phyloP scores from a whole-genome alignment of 176 grass and related monocot genomes.

The Zoysia japonica region DNA sequence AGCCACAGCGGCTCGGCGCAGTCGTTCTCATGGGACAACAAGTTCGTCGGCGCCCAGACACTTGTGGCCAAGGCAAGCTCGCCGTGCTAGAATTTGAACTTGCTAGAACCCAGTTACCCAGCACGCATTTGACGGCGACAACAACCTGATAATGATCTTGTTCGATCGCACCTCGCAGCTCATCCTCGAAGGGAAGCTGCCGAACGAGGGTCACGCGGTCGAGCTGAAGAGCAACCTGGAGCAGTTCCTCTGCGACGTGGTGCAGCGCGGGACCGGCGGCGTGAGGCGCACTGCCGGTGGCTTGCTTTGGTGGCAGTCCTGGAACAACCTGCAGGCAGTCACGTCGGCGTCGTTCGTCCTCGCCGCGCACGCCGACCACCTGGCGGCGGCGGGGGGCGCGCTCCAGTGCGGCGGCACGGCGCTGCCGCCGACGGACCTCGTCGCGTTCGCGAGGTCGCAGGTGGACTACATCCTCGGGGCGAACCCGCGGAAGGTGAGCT shows the following conservation, averaged over 20 bases:
- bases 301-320: slow-evolving; percentile 50
- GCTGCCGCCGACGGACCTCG: slow-evolving; percentile 31
- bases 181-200: slow-evolving; percentile 51
- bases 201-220: slow-evolving; percentile 25
- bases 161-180: slow-evolving; percentile 27
- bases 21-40: slow-evolving; percentile 67
- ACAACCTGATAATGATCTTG: not conserved
- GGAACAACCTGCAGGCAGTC: slow-evolving; percentile 62
- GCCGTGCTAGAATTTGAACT: not conserved
- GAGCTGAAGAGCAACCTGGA: slow-evolving; percentile 42
- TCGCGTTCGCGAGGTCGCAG: slow-evolving; percentile 40
- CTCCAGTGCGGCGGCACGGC: slow-evolving; percentile 37
- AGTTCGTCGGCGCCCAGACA: slow-evolving; percentile 69
- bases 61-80: slow-evolving; percentile 65
- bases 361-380: slow-evolving; percentile 54
- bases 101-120: not conserved
- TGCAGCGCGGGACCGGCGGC: slow-evolving; percentile 42
- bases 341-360: slow-evolving; percentile 58
- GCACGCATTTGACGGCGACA: not conserved
- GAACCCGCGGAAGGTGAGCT: slow-evolving; percentile 70
- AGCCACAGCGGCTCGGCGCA: slow-evolving; percentile 43
- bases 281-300: slow-evolving; percentile 56
- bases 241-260: slow-evolving; percentile 56
- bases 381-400: not conserved
- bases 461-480: slow-evolving; percentile 68